Percentiles rank a stretch among this genome's conserved stretches.
Conservation (phyloP, 75 land plant genomes). For the Cupressus sempervirens region DNA sequence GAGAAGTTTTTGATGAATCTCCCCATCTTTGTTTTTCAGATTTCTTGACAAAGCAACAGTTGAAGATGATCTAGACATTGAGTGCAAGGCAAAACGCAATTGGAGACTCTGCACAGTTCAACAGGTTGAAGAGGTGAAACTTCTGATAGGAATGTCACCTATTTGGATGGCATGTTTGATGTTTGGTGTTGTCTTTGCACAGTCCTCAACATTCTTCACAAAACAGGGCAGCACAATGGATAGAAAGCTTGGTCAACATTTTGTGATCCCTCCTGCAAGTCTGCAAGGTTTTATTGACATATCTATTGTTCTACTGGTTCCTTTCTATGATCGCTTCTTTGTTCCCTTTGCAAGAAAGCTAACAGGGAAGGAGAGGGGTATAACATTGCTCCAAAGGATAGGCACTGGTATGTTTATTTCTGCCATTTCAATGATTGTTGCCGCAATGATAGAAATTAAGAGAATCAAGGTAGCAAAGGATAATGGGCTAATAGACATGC, state of each 20-base stretch:
- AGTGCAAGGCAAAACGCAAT: neutral
- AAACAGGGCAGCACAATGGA: slow-evolving; percentile 80
- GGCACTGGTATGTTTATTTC: slow-evolving; percentile 80
- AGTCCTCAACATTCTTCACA: slow-evolving; percentile 75
- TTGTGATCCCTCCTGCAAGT: slow-evolving; percentile 82
- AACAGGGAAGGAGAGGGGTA: slow-evolving; percentile 55
- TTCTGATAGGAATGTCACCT: slow-evolving; percentile 54
- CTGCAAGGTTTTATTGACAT: slow-evolving; percentile 62
- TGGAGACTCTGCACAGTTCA: slow-evolving; percentile 24
- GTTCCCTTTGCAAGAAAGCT: slow-evolving; percentile 40
- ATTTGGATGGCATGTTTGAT: slow-evolving; percentile 70
- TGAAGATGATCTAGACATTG: neutral
- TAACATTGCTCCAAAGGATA: slow-evolving; percentile 74
- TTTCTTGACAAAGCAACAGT: slow-evolving; percentile 45
- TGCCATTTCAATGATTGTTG: slow-evolving; percentile 66
- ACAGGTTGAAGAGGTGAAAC: slow-evolving; percentile 36
- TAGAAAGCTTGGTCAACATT: slow-evolving; percentile 44
- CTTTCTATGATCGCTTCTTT: slow-evolving; percentile 68
- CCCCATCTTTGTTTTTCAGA: slow-evolving; percentile 11
- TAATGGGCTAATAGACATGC: slow-evolving; percentile 13
- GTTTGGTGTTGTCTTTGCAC: slow-evolving; percentile 80
- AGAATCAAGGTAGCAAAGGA: slow-evolving; percentile 29
- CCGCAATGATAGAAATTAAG: slow-evolving; percentile 54
- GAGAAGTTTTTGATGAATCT: neutral
- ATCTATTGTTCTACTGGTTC: slow-evolving; percentile 67